Evolutionary conservation across 495 filamentous ascomycete genomes (phyloP).

Genomic region (Aspergillus baeticus): DNA sequence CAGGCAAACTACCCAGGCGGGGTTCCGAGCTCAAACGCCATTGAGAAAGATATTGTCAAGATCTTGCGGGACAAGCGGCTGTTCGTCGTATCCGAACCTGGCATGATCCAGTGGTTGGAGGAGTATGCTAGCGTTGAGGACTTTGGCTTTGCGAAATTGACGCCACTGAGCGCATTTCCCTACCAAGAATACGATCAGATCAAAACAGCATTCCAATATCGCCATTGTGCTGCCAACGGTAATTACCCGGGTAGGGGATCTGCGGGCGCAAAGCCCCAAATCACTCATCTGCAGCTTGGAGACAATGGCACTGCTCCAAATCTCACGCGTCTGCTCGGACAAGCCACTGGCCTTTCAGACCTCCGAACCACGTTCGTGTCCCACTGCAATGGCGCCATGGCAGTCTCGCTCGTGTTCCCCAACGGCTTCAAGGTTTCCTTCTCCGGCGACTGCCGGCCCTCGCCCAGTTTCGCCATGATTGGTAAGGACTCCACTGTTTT

Average conservation of each 20-base stretch:
- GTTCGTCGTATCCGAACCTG: constrained; percentile 57
- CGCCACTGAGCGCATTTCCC: constrained; percentile 42
- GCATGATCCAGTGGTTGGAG: constrained; percentile 68
- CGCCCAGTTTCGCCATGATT: constrained; percentile 62
- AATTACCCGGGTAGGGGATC: constrained; percentile 23
- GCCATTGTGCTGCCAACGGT: constrained; percentile 28
- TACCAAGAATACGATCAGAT: constrained; percentile 16
- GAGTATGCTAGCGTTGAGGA: constrained; percentile 80
- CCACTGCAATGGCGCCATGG: constrained; percentile 79
- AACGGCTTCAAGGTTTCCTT: constrained; percentile 84
- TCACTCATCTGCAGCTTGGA: constrained; percentile 25
- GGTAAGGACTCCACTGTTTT: constrained; percentile 75
- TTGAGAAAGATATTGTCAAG: constrained; percentile 31
- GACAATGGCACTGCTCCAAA: constrained; percentile 21
- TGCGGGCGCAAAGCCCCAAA: background rate
- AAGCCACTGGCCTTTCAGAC: constrained; percentile 42
- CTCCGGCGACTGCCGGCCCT: constrained; percentile 89
- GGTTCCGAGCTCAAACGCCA: constrained; percentile 21
- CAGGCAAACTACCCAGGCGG: constrained; percentile 43
- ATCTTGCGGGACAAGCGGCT: constrained; percentile 50
- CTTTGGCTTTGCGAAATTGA: constrained; percentile 62
- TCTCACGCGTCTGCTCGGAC: constrained; percentile 35
- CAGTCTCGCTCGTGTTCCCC: constrained; percentile 72
- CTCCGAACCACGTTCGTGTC: constrained; percentile 58
- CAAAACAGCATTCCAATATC: constrained; percentile 29